Evolutionary conservation across 2,329 filamentous ascomycete genomes (phyloP), one percentile per base, ranked within the genome.

Genomic region (Paraphaeosphaeria sporulosa): DNA sequence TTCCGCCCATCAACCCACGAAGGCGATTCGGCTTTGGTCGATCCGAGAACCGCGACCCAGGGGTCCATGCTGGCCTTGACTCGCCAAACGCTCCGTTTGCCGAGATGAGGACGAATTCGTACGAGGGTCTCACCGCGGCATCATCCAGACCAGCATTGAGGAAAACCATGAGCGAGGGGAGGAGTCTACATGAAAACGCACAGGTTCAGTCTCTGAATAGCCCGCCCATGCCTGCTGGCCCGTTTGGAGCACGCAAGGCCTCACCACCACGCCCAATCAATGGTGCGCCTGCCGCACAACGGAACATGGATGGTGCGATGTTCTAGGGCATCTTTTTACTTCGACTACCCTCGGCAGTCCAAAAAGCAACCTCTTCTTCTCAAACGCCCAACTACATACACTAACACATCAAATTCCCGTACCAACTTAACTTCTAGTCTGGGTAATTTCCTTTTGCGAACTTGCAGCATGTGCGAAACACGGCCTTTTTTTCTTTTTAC

Each of bases 1-100:
- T 88, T 7, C 86, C 86, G 30, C 83, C 85, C 0, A 85, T 87
- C 81, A 88, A 88, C 68, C 86, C 86, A 0, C 81, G 87, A 46
- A 81, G 85, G 55, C 83, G 83, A 15, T 84, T 79, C 57, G 76
- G 76, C 17, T 77, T 79, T 55, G 76, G 76, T 4, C 74, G 77
- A 23, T 64, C 68, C 19, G 72, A 76, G 73, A 65, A 81, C 71
- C 53, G 79, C 72, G 64, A 82, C 73, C 32, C 80, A 77, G 64
- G 81, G 21, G 59, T 71, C 70, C 57, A 81, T 77, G 46, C 67
- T 34, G 72, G 70, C 25, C 57, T 70, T n/a, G 71, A 71, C 10
- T 40, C 65, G 76, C 55, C 77, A 63, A 54, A 79, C 69, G 34
- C 69, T 17, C 72, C 71, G 21, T 75, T 69, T 55, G 64, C 67